These are phyloP conservation scores for Auricularia sp. DNA, from an alignment of 768 basidiomycete genomes.

Conservation along the genomic window DNA sequence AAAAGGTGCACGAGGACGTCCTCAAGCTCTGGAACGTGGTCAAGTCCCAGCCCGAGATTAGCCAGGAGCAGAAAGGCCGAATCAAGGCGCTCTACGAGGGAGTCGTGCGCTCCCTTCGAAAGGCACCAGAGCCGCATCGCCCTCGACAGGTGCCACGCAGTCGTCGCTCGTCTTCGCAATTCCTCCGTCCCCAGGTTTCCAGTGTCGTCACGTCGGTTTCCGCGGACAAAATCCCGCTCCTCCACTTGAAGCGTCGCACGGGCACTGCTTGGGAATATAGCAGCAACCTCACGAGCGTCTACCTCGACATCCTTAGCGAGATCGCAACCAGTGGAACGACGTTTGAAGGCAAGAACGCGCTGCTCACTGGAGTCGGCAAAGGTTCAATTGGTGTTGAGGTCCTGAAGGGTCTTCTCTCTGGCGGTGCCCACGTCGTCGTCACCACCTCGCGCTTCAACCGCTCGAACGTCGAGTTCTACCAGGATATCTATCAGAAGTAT, in stretches of 20 bases:
- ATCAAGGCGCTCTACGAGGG: slow-evolving; percentile 94
- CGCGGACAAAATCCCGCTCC: slow-evolving; percentile 83
- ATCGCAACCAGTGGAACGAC: slow-evolving; percentile 98
- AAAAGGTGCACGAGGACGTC: slow-evolving; percentile 96
- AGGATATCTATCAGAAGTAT: slow-evolving; percentile 90
- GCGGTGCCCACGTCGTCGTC: slow-evolving; percentile 92
- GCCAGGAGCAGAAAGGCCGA: slow-evolving; percentile 90
- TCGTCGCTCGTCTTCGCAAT: slow-evolving; percentile 90
- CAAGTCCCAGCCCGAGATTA: slow-evolving; percentile 94
- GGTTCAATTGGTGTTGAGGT: slow-evolving; percentile 98
- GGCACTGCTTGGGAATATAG: slow-evolving; percentile 95
- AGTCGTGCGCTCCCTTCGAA: slow-evolving; percentile 86
- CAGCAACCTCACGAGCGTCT: slow-evolving; percentile 89
- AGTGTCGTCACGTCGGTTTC: slow-evolving; percentile 57
- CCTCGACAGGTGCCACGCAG: slow-evolving; percentile 39
- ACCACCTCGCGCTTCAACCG: slow-evolving; percentile 97
- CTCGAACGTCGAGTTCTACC: slow-evolving; percentile 94
- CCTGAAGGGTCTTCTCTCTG: slow-evolving; percentile 90
- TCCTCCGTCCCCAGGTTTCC: slow-evolving; percentile 85
- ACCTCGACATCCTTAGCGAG: slow-evolving; percentile 94
- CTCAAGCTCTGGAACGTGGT: slow-evolving; percentile 95
- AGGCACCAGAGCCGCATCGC: slow-evolving; percentile 53
- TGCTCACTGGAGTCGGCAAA: slow-evolving; percentile 95
- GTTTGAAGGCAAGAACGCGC: slow-evolving; percentile 98
- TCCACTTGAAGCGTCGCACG: slow-evolving; percentile 95